phyloP scores from a whole-genome alignment of 177 flowering plant genomes.

The Telopea speciosissima region DNA sequence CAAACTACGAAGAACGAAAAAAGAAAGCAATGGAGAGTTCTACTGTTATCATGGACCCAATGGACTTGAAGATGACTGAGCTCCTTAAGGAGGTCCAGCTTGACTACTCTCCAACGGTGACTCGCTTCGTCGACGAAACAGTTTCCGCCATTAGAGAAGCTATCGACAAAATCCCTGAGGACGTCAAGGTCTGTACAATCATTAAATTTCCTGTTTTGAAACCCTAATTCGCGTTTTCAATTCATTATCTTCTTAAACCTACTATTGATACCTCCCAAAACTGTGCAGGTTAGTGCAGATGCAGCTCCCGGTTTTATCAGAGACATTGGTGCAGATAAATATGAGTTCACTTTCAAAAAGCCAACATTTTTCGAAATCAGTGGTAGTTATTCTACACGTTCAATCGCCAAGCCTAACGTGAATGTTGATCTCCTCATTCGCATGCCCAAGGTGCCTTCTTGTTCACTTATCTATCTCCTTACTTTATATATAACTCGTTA shows the following conservation, averaged over 20 bases:
- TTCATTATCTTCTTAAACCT: background rate
- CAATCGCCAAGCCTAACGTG: slow-evolving; percentile 56
- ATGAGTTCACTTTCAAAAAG: slow-evolving; percentile 64
- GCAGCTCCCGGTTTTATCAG: slow-evolving; percentile 68
- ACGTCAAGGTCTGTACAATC: slow-evolving; percentile 33
- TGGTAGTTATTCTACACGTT: slow-evolving; percentile 68
- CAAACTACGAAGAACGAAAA: background rate
- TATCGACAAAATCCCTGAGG: slow-evolving; percentile 51
- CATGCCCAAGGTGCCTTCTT: slow-evolving; percentile 68
- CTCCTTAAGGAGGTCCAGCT: slow-evolving; percentile 67
- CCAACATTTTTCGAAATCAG: slow-evolving; percentile 57
- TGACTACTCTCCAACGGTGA: slow-evolving; percentile 35
- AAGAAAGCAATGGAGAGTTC: slow-evolving; percentile 12
- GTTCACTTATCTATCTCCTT: background rate
- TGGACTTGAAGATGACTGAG: slow-evolving; percentile 52
- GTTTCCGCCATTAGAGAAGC: slow-evolving; percentile 53
- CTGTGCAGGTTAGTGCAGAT: slow-evolving; percentile 57
- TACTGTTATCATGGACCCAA: slow-evolving; percentile 16
- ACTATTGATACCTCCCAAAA: background rate
- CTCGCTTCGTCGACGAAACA: slow-evolving; percentile 44
- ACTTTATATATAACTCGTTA: background rate
- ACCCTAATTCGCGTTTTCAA: background rate
- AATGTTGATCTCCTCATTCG: slow-evolving; percentile 64
- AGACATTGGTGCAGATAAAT: slow-evolving; percentile 77
- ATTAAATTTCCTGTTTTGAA: background rate